Evolutionary conservation across 352 stramenopile species (phyloP).

Genomic region (Phytopythium delawarense): DNA sequence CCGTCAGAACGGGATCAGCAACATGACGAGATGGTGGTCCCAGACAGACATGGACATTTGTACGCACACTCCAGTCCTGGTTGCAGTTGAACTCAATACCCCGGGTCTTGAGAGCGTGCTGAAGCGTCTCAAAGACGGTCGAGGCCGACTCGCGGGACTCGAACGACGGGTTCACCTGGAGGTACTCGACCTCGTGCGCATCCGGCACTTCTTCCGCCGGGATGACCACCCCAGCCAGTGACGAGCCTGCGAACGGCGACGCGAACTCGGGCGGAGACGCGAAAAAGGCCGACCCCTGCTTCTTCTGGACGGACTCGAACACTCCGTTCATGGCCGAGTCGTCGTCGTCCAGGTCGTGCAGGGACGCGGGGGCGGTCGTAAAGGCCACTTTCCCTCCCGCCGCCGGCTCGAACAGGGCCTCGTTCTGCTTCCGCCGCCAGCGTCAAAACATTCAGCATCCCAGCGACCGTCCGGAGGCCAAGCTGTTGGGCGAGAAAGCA

Average conservation of each 20-base stretch:
- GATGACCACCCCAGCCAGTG: constrained; percentile 21
- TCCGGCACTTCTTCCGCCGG: constrained; percentile 52
- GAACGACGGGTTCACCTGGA: constrained; percentile 70
- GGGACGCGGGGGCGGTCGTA: constrained; percentile 21
- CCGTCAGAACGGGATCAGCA: neutral
- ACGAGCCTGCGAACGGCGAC: constrained; percentile 5
- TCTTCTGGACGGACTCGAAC: constrained; percentile 12
- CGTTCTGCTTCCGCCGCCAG: constrained; percentile 11
- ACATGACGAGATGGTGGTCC: neutral
- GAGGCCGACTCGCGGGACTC: constrained; percentile 47
- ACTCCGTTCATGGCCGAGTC: constrained; percentile 15
- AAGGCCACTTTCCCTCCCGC: constrained; percentile 30
- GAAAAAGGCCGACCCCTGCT: constrained; percentile 13
- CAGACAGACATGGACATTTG: neutral
- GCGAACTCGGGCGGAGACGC: constrained; percentile 6
- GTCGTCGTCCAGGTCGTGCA: constrained; percentile 33
- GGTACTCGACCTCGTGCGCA: constrained; percentile 40
- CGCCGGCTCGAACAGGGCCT: constrained; percentile 24
- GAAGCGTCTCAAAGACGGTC: constrained; percentile 48
- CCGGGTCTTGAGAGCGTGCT: constrained; percentile 34
- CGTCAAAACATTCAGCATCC: neutral
- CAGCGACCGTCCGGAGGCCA: neutral
- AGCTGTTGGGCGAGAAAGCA: neutral
- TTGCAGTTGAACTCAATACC: constrained; percentile 50
- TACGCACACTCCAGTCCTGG: constrained; percentile 60